Evolutionary conservation across 2,329 filamentous ascomycete species (phyloP), one percentile per base, ranked within the genome.

Genomic region (Neopestalotiopsis rosae): DNA sequence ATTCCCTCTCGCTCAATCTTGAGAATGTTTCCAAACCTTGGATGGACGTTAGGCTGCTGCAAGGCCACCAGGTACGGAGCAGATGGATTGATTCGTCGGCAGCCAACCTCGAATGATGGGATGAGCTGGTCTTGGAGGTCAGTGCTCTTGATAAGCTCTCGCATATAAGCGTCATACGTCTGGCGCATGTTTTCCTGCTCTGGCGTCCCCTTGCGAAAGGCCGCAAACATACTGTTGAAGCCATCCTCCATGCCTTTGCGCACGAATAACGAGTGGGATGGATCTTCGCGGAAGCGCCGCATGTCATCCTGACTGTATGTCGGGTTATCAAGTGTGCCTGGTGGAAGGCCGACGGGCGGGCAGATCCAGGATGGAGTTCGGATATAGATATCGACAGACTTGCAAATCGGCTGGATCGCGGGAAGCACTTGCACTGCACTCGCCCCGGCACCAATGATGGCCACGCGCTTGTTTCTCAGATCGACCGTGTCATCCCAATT

Each of bases 401-500:
- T 9, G 14, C 20, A 32, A 14, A 9, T 30, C 13, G 62, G 30
- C 24, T 49, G 62, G 45, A 65, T 65, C 42, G 38, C 38, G 13
- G 62, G 62, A 49, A 65, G 62, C 13, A 65, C 38, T 20, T 65
- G 62, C 30, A 65, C 42, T 10, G 38, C 62, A 32, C 61, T 63
- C 14, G 61, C 61, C n/a, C 61, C 61, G 6, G 61, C 61, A 63
- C 88, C 88, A 64, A 90, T 84, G n/a, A 89, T 75, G 5, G 83
- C 83, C 30, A 88, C 85, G 10, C 79, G 78, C 70, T 87, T 87
- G 32, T 78, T 83, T 1, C 74, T 74, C 6, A 88, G 76, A n/a
- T 86, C 81, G 9, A 87, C 77, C 20, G 83, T 80, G 5, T 85
- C 76, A 1, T 87, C 83, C 87, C 87, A 91, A 49, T 82, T 80